Evolutionary conservation across 805 yeast species (phyloP), one percentile per base, ranked within the genome.

Genomic region (Yarrowia deformans): DNA sequence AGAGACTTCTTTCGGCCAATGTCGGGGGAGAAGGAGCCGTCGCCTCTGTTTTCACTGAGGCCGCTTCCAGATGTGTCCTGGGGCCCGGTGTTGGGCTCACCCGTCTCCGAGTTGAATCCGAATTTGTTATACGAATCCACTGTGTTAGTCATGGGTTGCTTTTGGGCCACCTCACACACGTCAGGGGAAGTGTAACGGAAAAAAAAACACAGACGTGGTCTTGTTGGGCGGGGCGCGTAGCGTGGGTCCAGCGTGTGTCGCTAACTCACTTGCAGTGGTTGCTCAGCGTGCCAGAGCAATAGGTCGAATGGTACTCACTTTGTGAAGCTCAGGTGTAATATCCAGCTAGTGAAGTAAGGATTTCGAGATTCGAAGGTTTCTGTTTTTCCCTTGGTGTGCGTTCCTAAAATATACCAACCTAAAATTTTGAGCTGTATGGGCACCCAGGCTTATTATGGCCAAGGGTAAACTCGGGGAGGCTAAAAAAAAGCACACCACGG

Each of bases 1-100:
- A 94, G 81, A 0, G 97, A 90, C 73, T 86, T 83, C 76, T 89
- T 90, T 42, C 83, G 77, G 29, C 72, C 69, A 63, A 73, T 68
- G 14, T 73, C 75, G 19, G 68, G 56, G 1, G 66, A n/a, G 12
- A 43, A 45, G 9, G 52, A n/a, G 49, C 64, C 64, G 4, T 42
- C 64, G 37, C 49, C 64, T 56, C 64, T 56, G 32, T 18, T 18
- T 16, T 43, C 49, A 42, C 64, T 56, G 49, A 49, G 42, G 37
- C 37, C 63, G 7, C 52, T 29, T 14, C 49, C 49, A 43, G 63
- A 40, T 16, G 35, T 40, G 48, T 56, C 66, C 45, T 60, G 66
- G 40, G 66, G 66, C 35, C 18, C 48, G 14, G 66, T 16, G 46
- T 60, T 60, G n/a, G 42, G 50, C 66, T 60, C 66, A 29, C 66